Evolutionary conservation across 106 monocot genomes (phyloP).

Genomic region (Allium sativum): DNA sequence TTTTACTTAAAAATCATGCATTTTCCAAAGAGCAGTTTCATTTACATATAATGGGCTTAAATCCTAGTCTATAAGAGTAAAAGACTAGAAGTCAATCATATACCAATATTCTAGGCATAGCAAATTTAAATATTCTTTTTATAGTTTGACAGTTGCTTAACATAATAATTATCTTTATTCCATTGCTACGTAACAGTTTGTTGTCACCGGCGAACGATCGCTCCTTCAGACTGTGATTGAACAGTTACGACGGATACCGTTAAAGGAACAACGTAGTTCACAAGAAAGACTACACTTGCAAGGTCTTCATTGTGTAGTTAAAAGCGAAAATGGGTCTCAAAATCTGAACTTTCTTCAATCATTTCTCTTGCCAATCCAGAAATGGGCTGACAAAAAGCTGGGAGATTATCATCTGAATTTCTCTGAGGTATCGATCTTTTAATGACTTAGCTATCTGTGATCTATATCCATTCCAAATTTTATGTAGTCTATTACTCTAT

Average conservation of each 20-base stretch:
- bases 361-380: conserved; percentile 70
- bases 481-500: no score
- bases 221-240: conserved; percentile 50
- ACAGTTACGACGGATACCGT: conserved; percentile 76
- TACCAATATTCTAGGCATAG: no score
- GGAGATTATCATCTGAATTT: conserved; percentile 82
- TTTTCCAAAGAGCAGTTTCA: no score
- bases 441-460: neutral
- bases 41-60: no score
- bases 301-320: conserved; percentile 56
- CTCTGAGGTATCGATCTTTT: conserved; percentile 52
- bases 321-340: conserved; percentile 47
- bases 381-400: conserved; percentile 81
- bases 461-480: no score
- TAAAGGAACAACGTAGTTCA: conserved; percentile 83
- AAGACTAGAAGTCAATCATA: no score
- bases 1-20: no score
- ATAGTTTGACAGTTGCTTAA: no score
- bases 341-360: conserved; percentile 70
- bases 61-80: no score
- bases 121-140: no score
- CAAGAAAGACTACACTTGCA: conserved; percentile 92
- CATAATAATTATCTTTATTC: no score
- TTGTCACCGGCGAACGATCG: conserved; percentile 61
- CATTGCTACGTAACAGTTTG: conserved; percentile 42